These are phyloP conservation scores for Lactarius evosmus DNA, from an alignment of 768 basidiomycete species.

Conservation along the genomic window DNA sequence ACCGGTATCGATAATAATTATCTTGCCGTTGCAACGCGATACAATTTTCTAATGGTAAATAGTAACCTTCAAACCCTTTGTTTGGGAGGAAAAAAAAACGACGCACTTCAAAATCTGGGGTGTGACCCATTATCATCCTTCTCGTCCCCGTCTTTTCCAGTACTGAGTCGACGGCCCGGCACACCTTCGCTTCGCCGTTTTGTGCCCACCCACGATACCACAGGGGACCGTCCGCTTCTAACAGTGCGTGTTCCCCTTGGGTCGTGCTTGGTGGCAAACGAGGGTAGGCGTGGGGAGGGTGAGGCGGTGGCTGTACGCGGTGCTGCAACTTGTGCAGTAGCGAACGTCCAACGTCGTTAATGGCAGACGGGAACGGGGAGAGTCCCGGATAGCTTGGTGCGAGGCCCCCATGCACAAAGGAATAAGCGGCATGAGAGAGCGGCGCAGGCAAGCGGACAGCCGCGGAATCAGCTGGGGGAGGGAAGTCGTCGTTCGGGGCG, in stretches of 20 bases:
- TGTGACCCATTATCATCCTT: conserved; percentile 95
- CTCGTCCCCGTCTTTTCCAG: conserved; percentile 73
- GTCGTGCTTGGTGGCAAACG: conserved; percentile 67
- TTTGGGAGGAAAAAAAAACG: conserved; percentile 8
- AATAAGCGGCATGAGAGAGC: conserved; percentile 76
- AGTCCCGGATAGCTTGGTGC: conserved; percentile 72
- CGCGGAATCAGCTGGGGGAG: conserved; percentile 42
- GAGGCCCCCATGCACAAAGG: conserved; percentile 93
- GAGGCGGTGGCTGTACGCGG: conserved; percentile 62
- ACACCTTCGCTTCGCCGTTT: conserved; percentile 64
- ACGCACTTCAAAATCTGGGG: conserved; percentile 76
- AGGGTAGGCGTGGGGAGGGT: conserved; percentile 75
- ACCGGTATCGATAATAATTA: conserved; percentile 97
- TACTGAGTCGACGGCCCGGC: conserved; percentile 67
- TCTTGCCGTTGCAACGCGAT: conserved; percentile 83
- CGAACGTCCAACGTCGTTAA: conserved; percentile 71
- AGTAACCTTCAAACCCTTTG: neutral
- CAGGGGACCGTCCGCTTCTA: conserved; percentile 74
- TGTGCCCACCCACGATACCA: conserved; percentile 97
- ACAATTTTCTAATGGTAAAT: conserved; percentile 55
- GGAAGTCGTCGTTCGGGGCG: conserved; percentile 54
- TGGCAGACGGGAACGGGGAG: conserved; percentile 76
- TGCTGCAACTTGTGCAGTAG: conserved; percentile 74
- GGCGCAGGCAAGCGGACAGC: conserved; percentile 32
- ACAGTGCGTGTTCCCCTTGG: conserved; percentile 64